These are phyloP conservation scores for Cryptococcus hybrid DNA, from an alignment of 1,284 basidiomycete genomes.

Conservation along the genomic window DNA sequence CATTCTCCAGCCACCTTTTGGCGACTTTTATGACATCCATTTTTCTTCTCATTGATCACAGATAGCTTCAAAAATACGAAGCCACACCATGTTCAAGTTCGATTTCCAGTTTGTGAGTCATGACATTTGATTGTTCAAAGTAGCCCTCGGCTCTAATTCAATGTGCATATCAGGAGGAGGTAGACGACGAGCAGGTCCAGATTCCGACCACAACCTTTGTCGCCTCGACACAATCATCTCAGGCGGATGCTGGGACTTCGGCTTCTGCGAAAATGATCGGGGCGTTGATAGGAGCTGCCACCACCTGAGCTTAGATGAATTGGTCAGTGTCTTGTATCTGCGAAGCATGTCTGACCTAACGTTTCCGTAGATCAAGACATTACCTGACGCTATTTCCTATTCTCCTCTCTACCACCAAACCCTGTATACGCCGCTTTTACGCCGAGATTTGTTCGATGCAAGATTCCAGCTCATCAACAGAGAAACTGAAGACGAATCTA, in stretches of 20 bases:
- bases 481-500: slow-evolving; percentile 4
- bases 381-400: slow-evolving; percentile 45
- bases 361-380: slow-evolving; percentile 30
- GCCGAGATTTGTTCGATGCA: slow-evolving; percentile 90
- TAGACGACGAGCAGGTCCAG: too few species aligned
- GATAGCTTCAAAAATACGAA: not conserved
- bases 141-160: too few species aligned
- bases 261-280: not conserved
- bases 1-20: too few species aligned
- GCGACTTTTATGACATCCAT: too few species aligned
- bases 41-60: too few species aligned
- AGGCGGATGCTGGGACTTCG: not conserved
- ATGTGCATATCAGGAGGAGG: too few species aligned
- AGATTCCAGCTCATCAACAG: slow-evolving; percentile 76
- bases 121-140: not conserved
- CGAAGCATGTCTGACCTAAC: not conserved
- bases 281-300: slow-evolving; percentile 16
- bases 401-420: slow-evolving; percentile 32
- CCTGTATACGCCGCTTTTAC: slow-evolving; percentile 46
- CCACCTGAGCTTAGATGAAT: slow-evolving; percentile 35
- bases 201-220: too few species aligned
- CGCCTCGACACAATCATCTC: too few species aligned
- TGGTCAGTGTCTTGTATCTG: slow-evolving; percentile 23
- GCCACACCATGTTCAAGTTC: slow-evolving; percentile 46
- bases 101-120: slow-evolving; percentile 48